A percentile compares a stretch with the other conserved stretches of the same genome.
phyloP scores from a whole-genome alignment of 192 early-diverging fungal species.

The Funneliformis mosseae region DNA sequence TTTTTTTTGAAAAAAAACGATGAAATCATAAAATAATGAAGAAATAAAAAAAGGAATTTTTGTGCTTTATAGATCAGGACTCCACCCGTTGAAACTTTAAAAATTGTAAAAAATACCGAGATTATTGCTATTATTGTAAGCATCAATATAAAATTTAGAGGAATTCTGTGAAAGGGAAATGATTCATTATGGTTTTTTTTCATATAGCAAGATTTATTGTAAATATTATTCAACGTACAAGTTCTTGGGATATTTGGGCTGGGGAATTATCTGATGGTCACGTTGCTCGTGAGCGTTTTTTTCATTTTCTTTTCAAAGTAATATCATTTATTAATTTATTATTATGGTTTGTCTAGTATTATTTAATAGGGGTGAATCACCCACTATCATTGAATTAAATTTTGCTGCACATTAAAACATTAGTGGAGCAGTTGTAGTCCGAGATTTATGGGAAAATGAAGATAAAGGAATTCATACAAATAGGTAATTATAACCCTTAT shows the following conservation, averaged over 20 bases:
- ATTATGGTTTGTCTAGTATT: constrained; percentile 1
- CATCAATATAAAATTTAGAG: neutral
- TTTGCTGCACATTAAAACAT: neutral
- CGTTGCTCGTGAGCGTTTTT: constrained; percentile 6
- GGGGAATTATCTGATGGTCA: constrained; percentile 12
- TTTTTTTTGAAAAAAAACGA: neutral
- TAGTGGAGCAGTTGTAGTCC: neutral
- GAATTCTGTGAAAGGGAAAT: neutral
- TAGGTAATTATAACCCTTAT: neutral
- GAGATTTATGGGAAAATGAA: constrained; percentile 18
- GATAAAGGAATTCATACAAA: neutral
- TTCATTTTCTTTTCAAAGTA: neutral
- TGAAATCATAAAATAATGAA: neutral
- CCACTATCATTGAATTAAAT: neutral
- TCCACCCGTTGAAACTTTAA: constrained; percentile 32
- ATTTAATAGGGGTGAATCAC: neutral
- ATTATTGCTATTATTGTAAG: constrained; percentile 56
- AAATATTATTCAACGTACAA: constrained; percentile 16
- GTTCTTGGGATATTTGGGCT: constrained; percentile 10
- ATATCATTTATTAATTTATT: neutral
- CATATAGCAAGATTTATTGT: constrained; percentile 54
- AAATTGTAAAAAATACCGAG: constrained; percentile 50
- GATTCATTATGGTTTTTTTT: neutral
- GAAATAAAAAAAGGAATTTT: neutral
- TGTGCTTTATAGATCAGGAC: constrained; percentile 29